Conservation (phyloP, 192 early-diverging fungal genomes). For the Coemansia interrupta region DNA sequence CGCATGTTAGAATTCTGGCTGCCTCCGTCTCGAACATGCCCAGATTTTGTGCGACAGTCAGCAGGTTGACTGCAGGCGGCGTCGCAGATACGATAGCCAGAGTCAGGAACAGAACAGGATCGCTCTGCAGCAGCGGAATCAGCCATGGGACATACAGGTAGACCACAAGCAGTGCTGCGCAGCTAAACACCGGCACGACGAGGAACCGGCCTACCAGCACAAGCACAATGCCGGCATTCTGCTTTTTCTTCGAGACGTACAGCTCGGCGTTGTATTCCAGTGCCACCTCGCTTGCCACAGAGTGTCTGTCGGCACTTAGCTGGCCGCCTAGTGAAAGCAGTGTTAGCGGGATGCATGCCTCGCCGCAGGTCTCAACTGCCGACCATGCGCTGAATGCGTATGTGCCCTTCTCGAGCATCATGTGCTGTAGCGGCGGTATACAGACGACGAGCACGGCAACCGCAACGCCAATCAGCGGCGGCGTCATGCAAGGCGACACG, state of each 20-base stretch:
- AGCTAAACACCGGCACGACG: slow-evolving; percentile 27
- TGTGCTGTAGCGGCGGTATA: slow-evolving; percentile 15
- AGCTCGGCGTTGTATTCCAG: neutral
- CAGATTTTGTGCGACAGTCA: slow-evolving; percentile 62
- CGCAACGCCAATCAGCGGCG: slow-evolving; percentile 19
- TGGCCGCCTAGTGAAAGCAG: slow-evolving; percentile 69
- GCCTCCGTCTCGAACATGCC: slow-evolving; percentile 65
- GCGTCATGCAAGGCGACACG: slow-evolving; percentile 17
- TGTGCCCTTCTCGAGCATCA: slow-evolving; percentile 17
- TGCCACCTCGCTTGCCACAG: neutral
- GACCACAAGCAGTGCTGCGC: slow-evolving; percentile 24
- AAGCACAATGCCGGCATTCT: slow-evolving; percentile 22
- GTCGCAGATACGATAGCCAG: slow-evolving; percentile 59
- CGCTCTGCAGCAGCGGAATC: slow-evolving; percentile 40
- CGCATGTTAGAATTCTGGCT: slow-evolving; percentile 59
- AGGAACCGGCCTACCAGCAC: slow-evolving; percentile 46
- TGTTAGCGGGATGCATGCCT: slow-evolving; percentile 68
- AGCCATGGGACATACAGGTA: slow-evolving; percentile 30
- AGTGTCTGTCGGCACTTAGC: slow-evolving; percentile 18
- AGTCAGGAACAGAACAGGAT: slow-evolving; percentile 61
- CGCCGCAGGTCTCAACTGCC: slow-evolving; percentile 63
- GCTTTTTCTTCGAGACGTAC: slow-evolving; percentile 11
- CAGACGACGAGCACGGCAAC: slow-evolving; percentile 19
- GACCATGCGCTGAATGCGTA: slow-evolving; percentile 24
- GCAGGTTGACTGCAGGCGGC: slow-evolving; percentile 66